Base-by-base conservation (phyloP, 352 stramenopile genomes). In the Pythium plurisporium region DNA sequence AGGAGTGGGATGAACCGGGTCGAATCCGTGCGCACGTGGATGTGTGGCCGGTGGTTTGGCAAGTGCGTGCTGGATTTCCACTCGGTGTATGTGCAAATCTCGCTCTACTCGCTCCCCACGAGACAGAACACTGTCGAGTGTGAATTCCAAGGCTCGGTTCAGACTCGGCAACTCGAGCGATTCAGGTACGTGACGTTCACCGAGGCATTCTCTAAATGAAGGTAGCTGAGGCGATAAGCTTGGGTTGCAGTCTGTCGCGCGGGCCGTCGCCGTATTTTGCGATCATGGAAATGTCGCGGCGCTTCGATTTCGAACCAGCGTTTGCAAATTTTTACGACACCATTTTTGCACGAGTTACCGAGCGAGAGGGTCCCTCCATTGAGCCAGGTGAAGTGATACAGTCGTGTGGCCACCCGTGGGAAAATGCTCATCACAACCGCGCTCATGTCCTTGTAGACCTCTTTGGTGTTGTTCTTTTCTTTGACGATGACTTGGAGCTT, bases 401-500 rank as follows among this genome's bases (percentile, higher is more conserved):
- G 12, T 19, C 9, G 29, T 53, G 11, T 9, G 26, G 25, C n/a
- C n/a, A n/a, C n/a, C n/a, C n/a, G n/a, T n/a, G n/a, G n/a, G n/a
- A n/a, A n/a, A n/a, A n/a, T n/a, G n/a, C 33, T 38, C 33, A 38
- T 38, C 9, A 10, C 33, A 38, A 38, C 33, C 9, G 15, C 33
- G 6, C 38, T 45, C 38, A 3, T 45, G 12, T 22, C 15, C 26
- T 4, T 22, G 17, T 42, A 91, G 78, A 82, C 46, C 23, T 89
- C 27, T 91, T 79, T 53, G 81, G 76, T 4, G 53, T 74, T 12
- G 68, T 86, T 8, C 73, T 89, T 54, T 87, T 75, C 53, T 91
- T 91, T 31, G 74, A 91, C 22, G 61, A 87, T 27, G 60, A 73
- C 42, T 44, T 87, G 26, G 73, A 86, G 45, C 81, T 81, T 30